Conservation (phyloP, 148 eudicot species). For the Silene uniflora region DNA sequence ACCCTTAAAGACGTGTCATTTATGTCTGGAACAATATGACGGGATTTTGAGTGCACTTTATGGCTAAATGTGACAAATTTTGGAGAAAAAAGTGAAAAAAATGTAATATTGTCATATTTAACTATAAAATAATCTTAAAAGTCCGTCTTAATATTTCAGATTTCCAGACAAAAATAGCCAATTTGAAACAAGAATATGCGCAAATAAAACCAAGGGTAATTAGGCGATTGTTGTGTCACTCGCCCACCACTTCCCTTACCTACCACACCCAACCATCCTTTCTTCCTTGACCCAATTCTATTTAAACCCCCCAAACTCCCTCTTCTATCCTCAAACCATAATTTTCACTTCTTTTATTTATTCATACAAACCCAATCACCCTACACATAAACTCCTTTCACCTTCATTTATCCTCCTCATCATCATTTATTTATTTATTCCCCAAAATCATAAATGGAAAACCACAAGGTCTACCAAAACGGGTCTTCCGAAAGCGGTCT, state of each 20-base stretch:
- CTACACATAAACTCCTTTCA: not conserved
- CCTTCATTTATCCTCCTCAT: not conserved
- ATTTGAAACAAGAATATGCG: no score
- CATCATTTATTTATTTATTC: not conserved
- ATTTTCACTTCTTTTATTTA: not conserved
- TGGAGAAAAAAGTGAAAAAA: no score
- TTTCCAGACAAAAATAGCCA: no score
- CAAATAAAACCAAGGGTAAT: no score
- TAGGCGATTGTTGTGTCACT: conserved; percentile 22
- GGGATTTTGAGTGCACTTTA: no score
- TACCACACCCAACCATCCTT: conserved; percentile 33
- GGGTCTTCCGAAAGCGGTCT: conserved; percentile 3
- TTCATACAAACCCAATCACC: no score
- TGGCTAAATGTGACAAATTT: no score
- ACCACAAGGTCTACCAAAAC: conserved; percentile 4
- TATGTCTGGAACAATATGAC: no score
- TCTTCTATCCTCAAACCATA: conserved; percentile 1
- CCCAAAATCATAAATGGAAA: not conserved
- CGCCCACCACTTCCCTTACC: conserved; percentile 48
- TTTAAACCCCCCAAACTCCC: conserved; percentile 25
- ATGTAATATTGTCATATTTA: no score
- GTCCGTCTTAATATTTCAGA: no score
- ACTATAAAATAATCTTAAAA: no score
- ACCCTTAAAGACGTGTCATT: no score
- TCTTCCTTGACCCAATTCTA: conserved; percentile 23